Evolutionary conservation across 2,329 filamentous ascomycete genomes (phyloP).

Genomic region (Zalaria obscura): DNA sequence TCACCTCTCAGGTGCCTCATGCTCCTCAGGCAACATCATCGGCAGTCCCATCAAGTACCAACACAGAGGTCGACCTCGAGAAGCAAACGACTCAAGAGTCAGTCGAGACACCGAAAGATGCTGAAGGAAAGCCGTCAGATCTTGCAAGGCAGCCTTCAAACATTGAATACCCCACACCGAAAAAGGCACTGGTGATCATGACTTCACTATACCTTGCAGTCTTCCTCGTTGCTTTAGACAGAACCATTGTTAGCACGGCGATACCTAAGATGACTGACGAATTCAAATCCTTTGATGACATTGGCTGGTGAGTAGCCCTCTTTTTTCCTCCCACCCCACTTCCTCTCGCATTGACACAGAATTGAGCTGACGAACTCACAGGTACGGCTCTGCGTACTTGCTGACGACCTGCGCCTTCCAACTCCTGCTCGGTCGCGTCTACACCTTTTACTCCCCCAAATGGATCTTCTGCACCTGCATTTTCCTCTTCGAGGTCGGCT

Average conservation of each 20-base stretch:
- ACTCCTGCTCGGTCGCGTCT: conserved; percentile 32
- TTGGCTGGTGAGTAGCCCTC: conserved; percentile 28
- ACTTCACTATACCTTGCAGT: background rate
- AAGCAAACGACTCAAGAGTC: background rate
- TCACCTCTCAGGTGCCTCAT: background rate
- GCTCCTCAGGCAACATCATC: background rate
- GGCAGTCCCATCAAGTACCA: background rate
- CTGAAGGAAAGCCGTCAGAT: background rate
- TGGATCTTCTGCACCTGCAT: conserved; percentile 30
- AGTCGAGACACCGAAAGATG: too few species aligned
- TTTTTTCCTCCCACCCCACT: too few species aligned
- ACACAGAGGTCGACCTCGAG: background rate
- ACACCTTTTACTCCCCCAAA: conserved; percentile 33
- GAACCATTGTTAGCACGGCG: conserved; percentile 34
- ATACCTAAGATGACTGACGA: conserved; percentile 35
- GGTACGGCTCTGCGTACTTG: background rate
- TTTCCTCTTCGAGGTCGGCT: conserved; percentile 37
- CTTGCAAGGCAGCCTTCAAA: background rate
- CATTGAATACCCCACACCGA: background rate
- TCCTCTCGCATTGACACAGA: too few species aligned
- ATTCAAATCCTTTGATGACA: conserved; percentile 30
- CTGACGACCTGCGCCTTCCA: conserved; percentile 18
- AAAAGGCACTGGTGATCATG: background rate
- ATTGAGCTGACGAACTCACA: too few species aligned
- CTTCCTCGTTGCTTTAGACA: conserved; percentile 24